These are phyloP conservation scores for Cordyceps farinosa DNA, from an alignment of 2,329 filamentous ascomycete genomes.

Conservation along the genomic window DNA sequence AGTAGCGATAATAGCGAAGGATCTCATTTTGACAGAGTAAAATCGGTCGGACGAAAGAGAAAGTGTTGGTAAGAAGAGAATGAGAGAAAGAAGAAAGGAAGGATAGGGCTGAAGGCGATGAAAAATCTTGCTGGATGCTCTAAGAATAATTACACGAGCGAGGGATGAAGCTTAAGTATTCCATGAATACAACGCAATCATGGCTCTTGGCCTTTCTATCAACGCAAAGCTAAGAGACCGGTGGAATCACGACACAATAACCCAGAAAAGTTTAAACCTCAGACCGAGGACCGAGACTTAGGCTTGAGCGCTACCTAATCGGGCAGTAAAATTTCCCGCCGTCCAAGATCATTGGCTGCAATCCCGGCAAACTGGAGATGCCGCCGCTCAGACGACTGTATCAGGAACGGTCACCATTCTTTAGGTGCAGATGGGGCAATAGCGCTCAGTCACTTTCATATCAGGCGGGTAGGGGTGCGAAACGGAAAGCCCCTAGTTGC, in stretches of 20 bases:
- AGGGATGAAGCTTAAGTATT: constrained; percentile 2
- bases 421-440: neutral
- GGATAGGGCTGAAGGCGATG: constrained; percentile 1
- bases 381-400: constrained; percentile 7
- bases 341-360: neutral
- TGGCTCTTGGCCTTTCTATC: neutral
- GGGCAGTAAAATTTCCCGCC: neutral
- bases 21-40: constrained; percentile 11
- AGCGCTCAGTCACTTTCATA: constrained; percentile 4
- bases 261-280: neutral
- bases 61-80: neutral
- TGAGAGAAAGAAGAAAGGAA: neutral
- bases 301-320: constrained; percentile 13
- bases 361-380: neutral
- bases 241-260: neutral
- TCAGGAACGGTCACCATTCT: constrained; percentile 5
- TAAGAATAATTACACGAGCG: neutral
- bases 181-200: neutral
- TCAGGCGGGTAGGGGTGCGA: neutral
- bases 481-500: neutral
- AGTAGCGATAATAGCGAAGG: neutral
- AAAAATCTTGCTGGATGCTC: neutral
- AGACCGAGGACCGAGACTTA: neutral
- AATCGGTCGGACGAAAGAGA: neutral
- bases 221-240: neutral